Evolutionary conservation across 805 yeast species (phyloP).

Genomic region (Groenewaldozyma salmanticensis): DNA sequence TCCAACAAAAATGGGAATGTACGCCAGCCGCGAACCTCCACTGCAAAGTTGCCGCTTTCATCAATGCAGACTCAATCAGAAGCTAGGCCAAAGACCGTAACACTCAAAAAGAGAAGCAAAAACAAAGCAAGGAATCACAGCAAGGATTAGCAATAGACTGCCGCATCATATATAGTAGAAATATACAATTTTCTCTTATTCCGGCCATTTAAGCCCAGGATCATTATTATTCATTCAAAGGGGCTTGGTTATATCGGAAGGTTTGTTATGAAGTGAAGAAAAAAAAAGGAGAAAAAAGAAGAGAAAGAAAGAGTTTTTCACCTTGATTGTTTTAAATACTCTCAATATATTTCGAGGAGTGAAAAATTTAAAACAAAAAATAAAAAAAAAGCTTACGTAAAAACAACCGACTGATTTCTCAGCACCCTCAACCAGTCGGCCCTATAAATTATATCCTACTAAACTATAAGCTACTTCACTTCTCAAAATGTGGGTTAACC

Average conservation of each 20-base stretch:
- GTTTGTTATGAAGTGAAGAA: slow-evolving; percentile 6
- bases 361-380: too few species aligned
- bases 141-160: background rate
- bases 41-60: background rate
- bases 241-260: slow-evolving; percentile 21
- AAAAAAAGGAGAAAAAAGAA: slow-evolving; percentile 8
- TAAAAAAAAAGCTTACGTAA: too few species aligned
- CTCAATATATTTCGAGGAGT: too few species aligned
- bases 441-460: too few species aligned
- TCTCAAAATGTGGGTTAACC: slow-evolving; percentile 3
- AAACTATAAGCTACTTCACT: too few species aligned
- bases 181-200: slow-evolving; percentile 21
- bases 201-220: slow-evolving; percentile 23
- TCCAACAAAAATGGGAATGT: too few species aligned
- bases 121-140: slow-evolving; percentile 2
- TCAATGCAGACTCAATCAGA: slow-evolving; percentile 26
- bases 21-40: background rate
- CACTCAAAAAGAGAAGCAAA: background rate
- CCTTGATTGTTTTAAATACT: background rate
- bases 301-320: slow-evolving; percentile 3
- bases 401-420: background rate
- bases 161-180: slow-evolving; percentile 8
- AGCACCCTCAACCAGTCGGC: too few species aligned
- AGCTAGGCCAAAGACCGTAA: slow-evolving; percentile 8
- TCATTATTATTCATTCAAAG: slow-evolving; percentile 7